phyloP scores from a whole-genome alignment of 495 filamentous ascomycete species.

The Thozetella sp. region DNA sequence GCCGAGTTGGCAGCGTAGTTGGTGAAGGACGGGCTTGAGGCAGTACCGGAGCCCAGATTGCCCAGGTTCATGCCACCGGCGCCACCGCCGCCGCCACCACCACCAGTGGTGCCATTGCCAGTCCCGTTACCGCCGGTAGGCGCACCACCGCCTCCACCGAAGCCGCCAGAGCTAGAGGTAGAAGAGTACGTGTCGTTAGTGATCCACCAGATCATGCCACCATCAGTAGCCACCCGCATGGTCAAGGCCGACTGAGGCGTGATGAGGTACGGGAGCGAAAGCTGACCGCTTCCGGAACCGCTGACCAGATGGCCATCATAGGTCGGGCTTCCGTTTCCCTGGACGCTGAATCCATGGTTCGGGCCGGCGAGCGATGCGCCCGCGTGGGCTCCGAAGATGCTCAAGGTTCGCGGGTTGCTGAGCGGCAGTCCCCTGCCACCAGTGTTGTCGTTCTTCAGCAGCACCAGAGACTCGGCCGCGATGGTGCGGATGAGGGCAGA shows the following conservation, averaged over 20 bases:
- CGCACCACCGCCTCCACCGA: neutral
- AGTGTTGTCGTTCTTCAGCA: slow-evolving; percentile 77
- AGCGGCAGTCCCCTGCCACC: slow-evolving; percentile 59
- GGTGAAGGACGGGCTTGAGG: slow-evolving; percentile 26
- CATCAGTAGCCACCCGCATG: neutral
- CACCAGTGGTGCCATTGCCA: neutral
- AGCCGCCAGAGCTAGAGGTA: neutral
- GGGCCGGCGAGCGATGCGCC: slow-evolving; percentile 69
- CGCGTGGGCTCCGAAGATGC: slow-evolving; percentile 78
- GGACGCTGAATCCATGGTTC: slow-evolving; percentile 72
- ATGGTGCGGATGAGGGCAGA: slow-evolving; percentile 65
- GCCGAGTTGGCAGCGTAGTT: slow-evolving; percentile 66
- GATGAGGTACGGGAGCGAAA: neutral
- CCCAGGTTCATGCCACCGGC: neutral
- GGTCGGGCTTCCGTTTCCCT: slow-evolving; percentile 57
- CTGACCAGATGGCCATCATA: slow-evolving; percentile 60
- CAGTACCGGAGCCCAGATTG: neutral
- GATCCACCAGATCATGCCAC: neutral
- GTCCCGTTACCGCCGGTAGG: too few species aligned
- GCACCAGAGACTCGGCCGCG: slow-evolving; percentile 70
- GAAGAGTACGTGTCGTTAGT: neutral
- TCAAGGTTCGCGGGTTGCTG: slow-evolving; percentile 68
- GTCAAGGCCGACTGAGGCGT: neutral
- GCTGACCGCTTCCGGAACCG: neutral
- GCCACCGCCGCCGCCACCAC: neutral